phyloP scores from a whole-genome alignment of 1,139 yeast species.

The Suhomyces ambrosiae region DNA sequence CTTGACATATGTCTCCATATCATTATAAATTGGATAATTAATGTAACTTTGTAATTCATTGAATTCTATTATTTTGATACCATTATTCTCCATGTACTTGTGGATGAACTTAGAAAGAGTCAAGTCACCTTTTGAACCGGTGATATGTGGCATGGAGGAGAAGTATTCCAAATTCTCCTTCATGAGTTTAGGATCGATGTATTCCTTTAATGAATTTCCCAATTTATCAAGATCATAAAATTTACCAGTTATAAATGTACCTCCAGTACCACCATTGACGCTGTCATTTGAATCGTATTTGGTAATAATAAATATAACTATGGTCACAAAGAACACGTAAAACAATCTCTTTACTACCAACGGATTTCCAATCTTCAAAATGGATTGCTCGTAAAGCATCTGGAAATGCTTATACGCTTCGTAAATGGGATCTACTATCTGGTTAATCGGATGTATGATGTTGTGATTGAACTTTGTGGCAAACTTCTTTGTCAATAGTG shows the following conservation, averaged over 20 bases:
- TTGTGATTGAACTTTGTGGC: slow-evolving; percentile 44
- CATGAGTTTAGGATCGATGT: slow-evolving; percentile 59
- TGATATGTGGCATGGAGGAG: slow-evolving; percentile 80
- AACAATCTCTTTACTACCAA: slow-evolving; percentile 75
- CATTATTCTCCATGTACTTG: slow-evolving; percentile 57
- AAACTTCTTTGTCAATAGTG: slow-evolving; percentile 33
- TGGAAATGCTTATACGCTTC: slow-evolving; percentile 53
- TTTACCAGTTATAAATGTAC: slow-evolving; percentile 55
- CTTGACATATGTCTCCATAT: slow-evolving; percentile 32
- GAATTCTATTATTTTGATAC: slow-evolving; percentile 53
- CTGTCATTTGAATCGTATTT: slow-evolving; percentile 55
- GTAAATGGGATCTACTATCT: slow-evolving; percentile 68
- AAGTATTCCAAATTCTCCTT: slow-evolving; percentile 74
- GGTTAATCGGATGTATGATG: slow-evolving; percentile 55
- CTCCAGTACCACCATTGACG: slow-evolving; percentile 43
- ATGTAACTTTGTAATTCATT: slow-evolving; percentile 55
- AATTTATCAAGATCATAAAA: slow-evolving; percentile 63
- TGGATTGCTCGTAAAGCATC: slow-evolving; percentile 53
- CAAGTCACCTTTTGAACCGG: slow-evolving; percentile 86
- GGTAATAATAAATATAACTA: slow-evolving; percentile 50
- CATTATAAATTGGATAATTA: slow-evolving; percentile 50
- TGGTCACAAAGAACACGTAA: slow-evolving; percentile 54
- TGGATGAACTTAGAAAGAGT: slow-evolving; percentile 68
- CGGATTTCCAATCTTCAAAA: slow-evolving; percentile 80
- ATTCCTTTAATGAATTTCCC: slow-evolving; percentile 47